Percentiles rank a stretch among this genome's conserved stretches.
phyloP scores from a whole-genome alignment of 495 filamentous ascomycete species.

The Neurospora sp. region DNA sequence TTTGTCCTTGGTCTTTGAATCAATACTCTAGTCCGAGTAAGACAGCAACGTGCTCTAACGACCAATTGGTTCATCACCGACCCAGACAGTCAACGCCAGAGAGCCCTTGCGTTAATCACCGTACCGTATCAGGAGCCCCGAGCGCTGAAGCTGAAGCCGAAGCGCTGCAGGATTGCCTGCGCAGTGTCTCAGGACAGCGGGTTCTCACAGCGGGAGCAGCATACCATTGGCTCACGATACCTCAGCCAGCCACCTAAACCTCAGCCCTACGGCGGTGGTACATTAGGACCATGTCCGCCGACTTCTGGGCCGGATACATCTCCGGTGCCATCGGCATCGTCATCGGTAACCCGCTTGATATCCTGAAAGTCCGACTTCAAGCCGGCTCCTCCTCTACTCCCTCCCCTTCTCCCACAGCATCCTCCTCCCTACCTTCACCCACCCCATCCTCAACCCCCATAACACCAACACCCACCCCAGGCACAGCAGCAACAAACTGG shows the following conservation, averaged over 20 bases:
- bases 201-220: neutral
- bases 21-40: neutral
- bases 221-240: neutral
- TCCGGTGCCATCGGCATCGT: conserved; percentile 74
- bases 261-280: neutral
- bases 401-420: too few relatives aligned
- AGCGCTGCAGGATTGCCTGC: neutral
- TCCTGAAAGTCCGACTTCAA: conserved; percentile 77
- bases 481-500: conserved; percentile 30
- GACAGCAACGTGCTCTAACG: neutral
- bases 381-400: conserved; percentile 21
- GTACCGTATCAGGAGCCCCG: neutral
- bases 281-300: conserved; percentile 51
- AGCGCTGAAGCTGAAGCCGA: neutral
- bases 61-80: neutral
- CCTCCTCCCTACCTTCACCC: conserved; percentile 60
- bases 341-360: conserved; percentile 78
- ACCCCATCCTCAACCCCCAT: conserved; percentile 67
- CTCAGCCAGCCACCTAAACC: neutral
- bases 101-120: neutral
- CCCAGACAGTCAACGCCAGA: neutral
- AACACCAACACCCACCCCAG: conserved; percentile 53
- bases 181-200: neutral
- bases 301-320: conserved; percentile 82
- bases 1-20: neutral